Conservation (phyloP, 2,329 filamentous ascomycete species). For the Colletotrichum simmondsii region DNA sequence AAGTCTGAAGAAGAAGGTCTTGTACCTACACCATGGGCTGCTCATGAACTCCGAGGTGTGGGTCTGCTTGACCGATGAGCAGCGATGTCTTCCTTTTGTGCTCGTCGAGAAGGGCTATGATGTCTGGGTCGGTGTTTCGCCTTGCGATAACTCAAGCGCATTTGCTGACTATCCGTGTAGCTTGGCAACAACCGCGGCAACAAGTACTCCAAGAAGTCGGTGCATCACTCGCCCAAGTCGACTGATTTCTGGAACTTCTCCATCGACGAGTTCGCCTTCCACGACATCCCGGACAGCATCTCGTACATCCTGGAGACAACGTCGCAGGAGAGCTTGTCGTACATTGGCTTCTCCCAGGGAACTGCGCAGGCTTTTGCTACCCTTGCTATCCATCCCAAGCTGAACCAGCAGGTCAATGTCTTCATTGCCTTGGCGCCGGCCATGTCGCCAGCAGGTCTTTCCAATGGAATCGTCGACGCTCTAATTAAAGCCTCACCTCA, state of each 20-base stretch:
- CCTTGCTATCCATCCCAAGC: constrained; percentile 87
- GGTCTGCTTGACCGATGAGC: constrained; percentile 89
- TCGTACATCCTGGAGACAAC: constrained; percentile 90
- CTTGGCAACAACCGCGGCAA: constrained; percentile 98
- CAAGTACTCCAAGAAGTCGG: constrained; percentile 98
- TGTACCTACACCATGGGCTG: constrained; percentile 94
- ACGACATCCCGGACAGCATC: constrained; percentile 97
- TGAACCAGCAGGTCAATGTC: constrained; percentile 94
- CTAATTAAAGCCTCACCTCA: constrained; percentile 94
- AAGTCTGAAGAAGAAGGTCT: constrained; percentile 82
- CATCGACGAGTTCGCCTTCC: constrained; percentile 97
- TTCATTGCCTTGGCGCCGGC: constrained; percentile 96
- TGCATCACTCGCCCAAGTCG: constrained; percentile 78
- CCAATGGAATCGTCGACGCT: constrained; percentile 90
- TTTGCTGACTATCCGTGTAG: constrained; percentile 53
- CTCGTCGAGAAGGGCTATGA: constrained; percentile 93
- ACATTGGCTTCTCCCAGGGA: constrained; percentile 97
- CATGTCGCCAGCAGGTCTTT: constrained; percentile 93
- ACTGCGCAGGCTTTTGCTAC: constrained; percentile 97
- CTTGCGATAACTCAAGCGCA: neutral
- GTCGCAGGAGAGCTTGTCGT: constrained; percentile 84
- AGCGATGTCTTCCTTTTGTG: constrained; percentile 88
- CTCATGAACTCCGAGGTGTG: constrained; percentile 99
- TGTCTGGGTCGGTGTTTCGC: constrained; percentile 78
- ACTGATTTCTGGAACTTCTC: constrained; percentile 95